Conservation (phyloP, 805 yeast species). For the Wickerhamiella sergipiensis region DNA sequence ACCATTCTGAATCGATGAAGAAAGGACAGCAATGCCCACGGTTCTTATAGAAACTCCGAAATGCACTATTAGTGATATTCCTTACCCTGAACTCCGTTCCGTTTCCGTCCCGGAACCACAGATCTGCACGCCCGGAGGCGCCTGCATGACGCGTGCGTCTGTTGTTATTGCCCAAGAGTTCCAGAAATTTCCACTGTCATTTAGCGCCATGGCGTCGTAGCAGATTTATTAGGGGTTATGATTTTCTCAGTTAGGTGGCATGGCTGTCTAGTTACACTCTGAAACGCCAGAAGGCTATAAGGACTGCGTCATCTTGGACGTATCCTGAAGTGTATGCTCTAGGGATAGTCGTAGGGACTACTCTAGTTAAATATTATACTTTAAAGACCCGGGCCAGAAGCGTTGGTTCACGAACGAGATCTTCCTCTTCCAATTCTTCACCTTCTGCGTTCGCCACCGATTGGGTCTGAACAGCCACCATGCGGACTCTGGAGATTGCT, state of each 20-base stretch:
- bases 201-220: no score
- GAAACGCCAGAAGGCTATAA: no score
- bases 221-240: no score
- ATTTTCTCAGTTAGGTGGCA: no score
- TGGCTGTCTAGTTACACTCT: no score
- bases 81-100: background rate
- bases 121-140: background rate
- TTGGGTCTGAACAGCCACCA: slow-evolving; percentile 15
- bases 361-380: background rate
- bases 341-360: no score
- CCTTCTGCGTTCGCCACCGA: slow-evolving; percentile 5
- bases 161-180: no score
- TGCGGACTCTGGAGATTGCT: slow-evolving; percentile 22
- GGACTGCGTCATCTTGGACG: no score
- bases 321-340: no score
- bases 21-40: background rate
- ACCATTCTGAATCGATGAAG: background rate
- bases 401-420: background rate
- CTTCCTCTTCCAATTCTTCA: slow-evolving; percentile 9
- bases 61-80: background rate
- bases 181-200: no score
- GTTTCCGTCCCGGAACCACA: background rate
- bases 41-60: background rate
- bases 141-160: background rate
- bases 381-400: background rate